Evolutionary conservation across 1,284 basidiomycete genomes (phyloP).

Genomic region (Sparassis latifolia): DNA sequence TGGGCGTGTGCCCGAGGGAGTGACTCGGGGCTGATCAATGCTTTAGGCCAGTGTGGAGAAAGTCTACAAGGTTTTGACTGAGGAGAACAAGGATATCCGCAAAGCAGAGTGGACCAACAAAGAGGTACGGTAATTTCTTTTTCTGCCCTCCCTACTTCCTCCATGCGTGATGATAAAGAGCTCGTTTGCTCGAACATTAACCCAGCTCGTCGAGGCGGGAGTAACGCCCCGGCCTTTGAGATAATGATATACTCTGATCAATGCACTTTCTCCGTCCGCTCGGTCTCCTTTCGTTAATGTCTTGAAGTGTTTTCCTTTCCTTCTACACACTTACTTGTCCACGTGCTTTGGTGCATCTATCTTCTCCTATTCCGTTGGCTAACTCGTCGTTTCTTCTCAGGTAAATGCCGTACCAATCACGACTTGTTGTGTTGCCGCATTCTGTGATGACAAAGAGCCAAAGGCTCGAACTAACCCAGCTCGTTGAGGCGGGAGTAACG

Average conservation of each 20-base stretch:
- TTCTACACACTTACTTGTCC: no score
- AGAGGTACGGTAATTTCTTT: slow-evolving; percentile 64
- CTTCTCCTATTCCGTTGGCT: no score
- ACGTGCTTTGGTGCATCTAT: no score
- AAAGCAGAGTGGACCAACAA: slow-evolving; percentile 96
- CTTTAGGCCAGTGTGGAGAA: slow-evolving; percentile 79
- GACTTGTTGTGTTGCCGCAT: slow-evolving; percentile 1
- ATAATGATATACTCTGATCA: slow-evolving; percentile 43
- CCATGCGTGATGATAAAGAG: slow-evolving; percentile 29
- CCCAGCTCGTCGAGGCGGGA: slow-evolving; percentile 36
- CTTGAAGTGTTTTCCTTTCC: background rate
- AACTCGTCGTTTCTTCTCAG: slow-evolving; percentile 1
- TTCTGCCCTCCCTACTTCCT: background rate
- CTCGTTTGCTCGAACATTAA: slow-evolving; percentile 25
- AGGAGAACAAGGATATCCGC: slow-evolving; percentile 87
- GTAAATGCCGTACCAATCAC: slow-evolving; percentile 9
- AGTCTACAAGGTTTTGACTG: slow-evolving; percentile 73
- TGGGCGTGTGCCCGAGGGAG: slow-evolving; percentile 8
- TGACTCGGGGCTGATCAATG: slow-evolving; percentile 4
- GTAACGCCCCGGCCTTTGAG: slow-evolving; percentile 67
- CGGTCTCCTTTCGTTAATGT: background rate
- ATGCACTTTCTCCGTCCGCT: background rate
- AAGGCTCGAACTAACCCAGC: slow-evolving; percentile 56
- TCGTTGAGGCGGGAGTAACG: slow-evolving; percentile 50
- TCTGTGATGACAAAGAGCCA: slow-evolving; percentile 60